These are phyloP conservation scores for Penicillium sp. DNA, from an alignment of 2,329 filamentous ascomycete genomes.

Conservation along the genomic window DNA sequence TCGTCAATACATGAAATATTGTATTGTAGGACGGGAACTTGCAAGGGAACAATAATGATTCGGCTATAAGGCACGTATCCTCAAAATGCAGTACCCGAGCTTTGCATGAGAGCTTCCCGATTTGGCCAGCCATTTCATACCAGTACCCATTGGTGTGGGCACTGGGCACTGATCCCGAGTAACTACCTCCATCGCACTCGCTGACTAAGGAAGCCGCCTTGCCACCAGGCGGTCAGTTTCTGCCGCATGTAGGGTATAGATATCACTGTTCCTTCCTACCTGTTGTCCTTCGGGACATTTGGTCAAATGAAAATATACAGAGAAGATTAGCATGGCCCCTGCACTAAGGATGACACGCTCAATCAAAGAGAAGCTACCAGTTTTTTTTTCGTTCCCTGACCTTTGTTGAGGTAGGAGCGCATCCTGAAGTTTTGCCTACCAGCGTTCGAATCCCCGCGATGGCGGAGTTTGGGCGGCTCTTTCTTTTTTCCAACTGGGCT, in stretches of 20 bases:
- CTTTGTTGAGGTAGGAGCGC: slow-evolving; percentile 17
- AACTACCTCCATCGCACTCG: too few relatives aligned
- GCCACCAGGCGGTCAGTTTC: slow-evolving; percentile 3
- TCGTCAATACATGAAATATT: not conserved
- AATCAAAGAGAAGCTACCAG: slow-evolving; percentile 75
- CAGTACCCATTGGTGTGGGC: too few relatives aligned
- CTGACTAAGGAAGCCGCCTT: too few relatives aligned
- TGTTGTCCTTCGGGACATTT: slow-evolving; percentile 53
- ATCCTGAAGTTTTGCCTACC: not conserved
- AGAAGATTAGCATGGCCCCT: slow-evolving; percentile 83
- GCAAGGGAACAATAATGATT: too few relatives aligned
- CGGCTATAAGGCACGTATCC: too few relatives aligned
- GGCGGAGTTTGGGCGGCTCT: not conserved
- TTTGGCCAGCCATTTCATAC: too few relatives aligned
- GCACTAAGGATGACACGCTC: slow-evolving; percentile 94
- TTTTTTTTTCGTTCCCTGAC: slow-evolving; percentile 56
- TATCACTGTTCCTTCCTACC: rapidly evolving
- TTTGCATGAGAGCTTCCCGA: too few relatives aligned
- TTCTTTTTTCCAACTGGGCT: not conserved
- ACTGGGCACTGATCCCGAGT: too few relatives aligned
- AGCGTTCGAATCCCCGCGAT: not conserved
- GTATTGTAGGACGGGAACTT: too few relatives aligned
- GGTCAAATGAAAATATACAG: slow-evolving; percentile 70
- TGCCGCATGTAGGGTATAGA: not conserved
- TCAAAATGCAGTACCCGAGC: too few relatives aligned